Evolutionary conservation across 306 rosid genomes (phyloP).

Genomic region (Lagenaria siceraria): DNA sequence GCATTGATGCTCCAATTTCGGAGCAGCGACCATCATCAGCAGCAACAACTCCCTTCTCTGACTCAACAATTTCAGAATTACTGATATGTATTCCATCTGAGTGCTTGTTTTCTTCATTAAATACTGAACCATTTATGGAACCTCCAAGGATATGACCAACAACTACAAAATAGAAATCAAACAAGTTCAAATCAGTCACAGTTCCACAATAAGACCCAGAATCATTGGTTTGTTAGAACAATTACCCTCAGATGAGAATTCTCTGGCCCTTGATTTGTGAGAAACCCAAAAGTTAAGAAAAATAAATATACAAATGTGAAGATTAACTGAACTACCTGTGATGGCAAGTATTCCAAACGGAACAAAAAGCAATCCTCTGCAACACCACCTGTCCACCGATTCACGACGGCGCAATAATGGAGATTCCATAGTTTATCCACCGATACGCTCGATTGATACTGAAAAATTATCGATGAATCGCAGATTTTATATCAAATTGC

Average conservation of each 20-base stretch:
- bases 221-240: not conserved
- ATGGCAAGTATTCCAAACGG: not conserved
- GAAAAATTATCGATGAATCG: not conserved
- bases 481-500: not conserved
- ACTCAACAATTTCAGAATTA: slow-evolving; percentile 32
- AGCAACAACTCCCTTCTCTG: slow-evolving; percentile 81
- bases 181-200: not conserved
- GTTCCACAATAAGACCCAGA: not conserved
- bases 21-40: slow-evolving; percentile 85
- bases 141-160: slow-evolving; percentile 28
- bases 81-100: not conserved
- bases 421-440: not conserved
- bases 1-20: slow-evolving; percentile 52
- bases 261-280: not conserved
- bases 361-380: not conserved
- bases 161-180: slow-evolving; percentile 19
- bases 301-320: not conserved
- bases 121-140: slow-evolving; percentile 16
- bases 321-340: not conserved
- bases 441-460: not conserved
- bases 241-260: not conserved
- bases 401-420: not conserved
- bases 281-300: not conserved
- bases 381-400: not conserved
- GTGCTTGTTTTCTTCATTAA: slow-evolving; percentile 10